Evolutionary conservation across 1,139 yeast genomes (phyloP).

Genomic region (Wickerhamiella infanticola): DNA sequence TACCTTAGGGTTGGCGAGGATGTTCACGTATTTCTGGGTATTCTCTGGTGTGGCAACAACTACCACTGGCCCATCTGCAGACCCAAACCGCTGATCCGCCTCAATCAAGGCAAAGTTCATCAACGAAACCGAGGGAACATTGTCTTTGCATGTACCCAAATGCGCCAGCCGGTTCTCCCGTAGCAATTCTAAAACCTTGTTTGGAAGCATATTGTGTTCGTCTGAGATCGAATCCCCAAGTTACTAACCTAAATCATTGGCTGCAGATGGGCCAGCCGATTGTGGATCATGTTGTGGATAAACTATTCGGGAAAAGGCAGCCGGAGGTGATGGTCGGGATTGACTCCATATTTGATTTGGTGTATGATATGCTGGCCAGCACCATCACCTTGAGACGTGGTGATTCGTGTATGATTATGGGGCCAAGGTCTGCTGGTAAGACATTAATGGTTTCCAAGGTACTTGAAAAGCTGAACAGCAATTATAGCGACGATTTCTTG

Average conservation of each 20-base stretch:
- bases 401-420: constrained; percentile 64
- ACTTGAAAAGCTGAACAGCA: constrained; percentile 30
- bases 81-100: constrained; percentile 22
- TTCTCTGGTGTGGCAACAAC: constrained; percentile 53
- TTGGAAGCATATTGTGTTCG: constrained; percentile 6
- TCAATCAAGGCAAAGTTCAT: constrained; percentile 69
- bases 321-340: constrained; percentile 18
- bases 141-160: constrained; percentile 53
- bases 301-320: constrained; percentile 15
- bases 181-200: constrained; percentile 10
- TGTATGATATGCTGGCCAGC: constrained; percentile 43
- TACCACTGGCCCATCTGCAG: constrained; percentile 31
- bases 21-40: constrained; percentile 58
- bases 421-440: constrained; percentile 72
- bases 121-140: constrained; percentile 70
- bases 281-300: constrained; percentile 14
- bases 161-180: constrained; percentile 32
- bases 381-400: constrained; percentile 61
- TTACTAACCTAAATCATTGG: no score
- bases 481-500: constrained; percentile 35
- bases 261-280: background rate
- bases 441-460: constrained; percentile 47
- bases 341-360: constrained; percentile 25
- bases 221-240: background rate
- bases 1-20: constrained; percentile 52